Percentiles rank a stretch among this genome's conserved stretches.
These are phyloP conservation scores for Stemphylium lycopersici DNA, from an alignment of 2,329 filamentous ascomycete genomes.

Conservation along the genomic window DNA sequence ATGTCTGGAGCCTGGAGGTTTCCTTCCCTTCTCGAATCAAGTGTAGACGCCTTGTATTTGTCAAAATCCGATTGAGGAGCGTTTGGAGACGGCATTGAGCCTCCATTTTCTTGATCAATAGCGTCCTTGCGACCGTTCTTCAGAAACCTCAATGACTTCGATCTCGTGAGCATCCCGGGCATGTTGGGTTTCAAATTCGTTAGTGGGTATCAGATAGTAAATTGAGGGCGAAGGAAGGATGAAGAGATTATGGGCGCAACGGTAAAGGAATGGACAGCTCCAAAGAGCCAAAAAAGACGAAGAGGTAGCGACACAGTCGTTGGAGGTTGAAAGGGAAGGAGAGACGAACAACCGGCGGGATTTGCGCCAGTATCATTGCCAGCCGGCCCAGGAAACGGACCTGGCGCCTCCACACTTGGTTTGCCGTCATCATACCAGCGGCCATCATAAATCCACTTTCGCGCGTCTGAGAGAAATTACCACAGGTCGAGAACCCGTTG, in stretches of 20 bases:
- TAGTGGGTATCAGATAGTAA: slow-evolving; percentile 42
- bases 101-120: slow-evolving; percentile 34
- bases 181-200: slow-evolving; percentile 44
- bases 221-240: slow-evolving; percentile 30
- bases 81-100: slow-evolving; percentile 32
- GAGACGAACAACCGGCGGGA: slow-evolving; percentile 26
- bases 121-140: slow-evolving; percentile 40
- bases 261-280: slow-evolving; percentile 51
- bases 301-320: slow-evolving; percentile 26
- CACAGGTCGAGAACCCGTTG: slow-evolving; percentile 31
- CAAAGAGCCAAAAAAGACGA: slow-evolving; percentile 40
- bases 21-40: slow-evolving; percentile 31
- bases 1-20: slow-evolving; percentile 39
- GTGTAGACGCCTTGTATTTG: slow-evolving; percentile 42
- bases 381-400: slow-evolving; percentile 31
- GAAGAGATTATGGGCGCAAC: slow-evolving; percentile 20
- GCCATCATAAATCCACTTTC: slow-evolving; percentile 34
- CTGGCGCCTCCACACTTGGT: slow-evolving; percentile 32
- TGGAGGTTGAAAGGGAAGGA: slow-evolving; percentile 25
- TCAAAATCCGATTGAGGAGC: slow-evolving; percentile 34
- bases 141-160: slow-evolving; percentile 46
- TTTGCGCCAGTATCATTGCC: slow-evolving; percentile 28
- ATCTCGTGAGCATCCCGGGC: slow-evolving; percentile 47
- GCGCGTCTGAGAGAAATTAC: slow-evolving; percentile 47
- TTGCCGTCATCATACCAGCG: slow-evolving; percentile 32